These are phyloP conservation scores for Peronospora farinosa DNA, from an alignment of 352 stramenopile genomes.

Conservation along the genomic window DNA sequence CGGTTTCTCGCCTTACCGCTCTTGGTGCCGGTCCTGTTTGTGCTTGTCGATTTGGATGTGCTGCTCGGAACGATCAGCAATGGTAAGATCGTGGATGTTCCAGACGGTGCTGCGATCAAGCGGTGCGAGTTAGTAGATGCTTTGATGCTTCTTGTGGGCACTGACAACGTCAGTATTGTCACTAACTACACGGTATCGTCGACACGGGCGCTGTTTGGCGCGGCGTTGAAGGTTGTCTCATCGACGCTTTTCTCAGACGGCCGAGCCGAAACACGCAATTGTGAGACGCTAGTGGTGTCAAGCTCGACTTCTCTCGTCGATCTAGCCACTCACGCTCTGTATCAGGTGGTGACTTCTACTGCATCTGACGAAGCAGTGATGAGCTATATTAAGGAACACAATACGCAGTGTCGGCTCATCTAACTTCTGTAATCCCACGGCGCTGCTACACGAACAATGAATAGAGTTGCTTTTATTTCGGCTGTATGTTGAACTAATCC, in stretches of 20 bases:
- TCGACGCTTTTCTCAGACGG: slow-evolving; percentile 6
- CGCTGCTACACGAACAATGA: slow-evolving; percentile 21
- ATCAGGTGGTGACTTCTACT: slow-evolving; percentile 16
- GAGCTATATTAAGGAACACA: slow-evolving; percentile 27
- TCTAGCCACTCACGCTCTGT: slow-evolving; percentile 18
- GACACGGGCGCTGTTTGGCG: slow-evolving; percentile 12
- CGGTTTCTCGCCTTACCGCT: slow-evolving; percentile 45
- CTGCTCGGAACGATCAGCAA: slow-evolving; percentile 18
- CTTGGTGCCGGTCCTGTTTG: slow-evolving; percentile 22
- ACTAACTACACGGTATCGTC: slow-evolving; percentile 26
- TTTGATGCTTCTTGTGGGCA: slow-evolving; percentile 16
- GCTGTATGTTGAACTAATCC: slow-evolving; percentile 15
- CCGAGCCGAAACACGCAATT: slow-evolving; percentile 21
- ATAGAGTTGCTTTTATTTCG: slow-evolving; percentile 29
- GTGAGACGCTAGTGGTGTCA: slow-evolving; percentile 28
- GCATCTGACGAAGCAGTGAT: slow-evolving; percentile 16
- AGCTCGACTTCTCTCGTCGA: slow-evolving; percentile 13
- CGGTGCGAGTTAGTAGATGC: slow-evolving; percentile 15
- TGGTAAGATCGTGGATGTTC: slow-evolving; percentile 14
- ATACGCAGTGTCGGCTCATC: slow-evolving; percentile 14
- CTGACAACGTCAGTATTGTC: slow-evolving; percentile 23
- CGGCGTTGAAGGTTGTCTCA: slow-evolving; percentile 14
- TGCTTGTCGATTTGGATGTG: slow-evolving; percentile 28
- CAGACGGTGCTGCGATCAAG: slow-evolving; percentile 14
- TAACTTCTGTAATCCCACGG: slow-evolving; percentile 9